Evolutionary conservation across 2,329 filamentous ascomycete species (phyloP), one percentile per base, ranked within the genome.

Genomic region (Xylaria digitata): DNA sequence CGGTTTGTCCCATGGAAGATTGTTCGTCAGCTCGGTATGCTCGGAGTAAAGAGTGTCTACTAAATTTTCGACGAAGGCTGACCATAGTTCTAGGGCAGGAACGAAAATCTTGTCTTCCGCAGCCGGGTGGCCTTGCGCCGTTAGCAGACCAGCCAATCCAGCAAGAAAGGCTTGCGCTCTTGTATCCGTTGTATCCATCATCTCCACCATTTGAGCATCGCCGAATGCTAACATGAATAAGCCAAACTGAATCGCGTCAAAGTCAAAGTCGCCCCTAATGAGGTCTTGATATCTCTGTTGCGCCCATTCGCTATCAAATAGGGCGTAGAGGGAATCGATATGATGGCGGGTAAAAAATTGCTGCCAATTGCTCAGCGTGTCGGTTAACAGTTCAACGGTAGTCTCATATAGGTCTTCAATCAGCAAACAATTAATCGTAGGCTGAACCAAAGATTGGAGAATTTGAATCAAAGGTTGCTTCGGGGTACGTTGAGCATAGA

Each of bases 51-150:
- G 80, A 9, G 80, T 82, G 75, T 89, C 91, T 66, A 84, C 86
- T 82, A 89, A 83, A 13, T 87, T 86, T 78, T 94, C 92, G 6
- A 92, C 87, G 75, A 90, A 93, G 0, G 87, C 89, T 19, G 87
- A 90, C 92, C 93, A 96, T 76, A 96, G 95, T 73, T 96, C 92
- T 15, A 95, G 84, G 0, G 90, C 87, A 1, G 89, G 87, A 0
- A 92, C 86, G 62, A 93, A 94, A 11, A 94, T 87, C 69, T 88
- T 89, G 73, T 96, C 91, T 62, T 95, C 92, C 3, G 86, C 86
- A 1, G 90, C 89, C 0, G 91, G 87, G 72, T 88, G 86, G 1
- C 92, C 92, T 13, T 88, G 82, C 13, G 89, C 86, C 21, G 85
- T 85, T 26, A 94, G 82, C 5, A 96, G 83, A 3, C 88, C 87